Base-by-base conservation (phyloP, 78 protist genomes). In the Isochrysis galbana region DNA sequence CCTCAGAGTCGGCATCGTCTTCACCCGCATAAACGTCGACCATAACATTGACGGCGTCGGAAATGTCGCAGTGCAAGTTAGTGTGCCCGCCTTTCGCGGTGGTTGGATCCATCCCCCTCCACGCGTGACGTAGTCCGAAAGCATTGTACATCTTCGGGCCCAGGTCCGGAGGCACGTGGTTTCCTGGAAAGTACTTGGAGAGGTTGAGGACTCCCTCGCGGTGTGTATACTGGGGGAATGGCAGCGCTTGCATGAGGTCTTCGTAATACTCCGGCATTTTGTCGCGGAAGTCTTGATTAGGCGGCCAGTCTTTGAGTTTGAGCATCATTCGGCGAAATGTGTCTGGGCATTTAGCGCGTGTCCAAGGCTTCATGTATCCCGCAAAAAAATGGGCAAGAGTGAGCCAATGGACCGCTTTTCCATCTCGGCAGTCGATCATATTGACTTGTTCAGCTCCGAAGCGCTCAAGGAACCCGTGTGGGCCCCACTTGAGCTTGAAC, bases 131-230 rank as follows among this genome's bases (percentile, higher is more conserved):
- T n/a, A 1, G 88, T 54, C 88, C 88, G 22, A 44, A 41, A 5
- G 55, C 88, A 14, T 41, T 44, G 55, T 80, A 80, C 88, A 80
- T 44, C 55, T 80, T 80, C 23, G 88, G 88, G 17, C 88, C 88
- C 11, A 80, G 21, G 88, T 80, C 88, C 41, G 88, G 88, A 14
- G 88, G 88, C 34, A 80, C 88, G 88, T 21, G 26, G 29, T 44
- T 34, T 1, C 17, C 55, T 4, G 88, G 88, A 22, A 80, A 80
- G 55, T 80, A 29, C 38, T 5, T 0, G 25, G 88, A 29, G 39
- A 80, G 55, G 38, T 80, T 80, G 88, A 80, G 55, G 55, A 44
- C 54, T 34, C 88, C 88, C 39, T 80, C 88, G 14, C 39, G 55
- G 21, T 7, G 54, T 38, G 51, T 44, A 54, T 80, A 44, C 41